Conservation (phyloP, 2,329 filamentous ascomycete genomes). For the Colletotrichum godetiae region DNA sequence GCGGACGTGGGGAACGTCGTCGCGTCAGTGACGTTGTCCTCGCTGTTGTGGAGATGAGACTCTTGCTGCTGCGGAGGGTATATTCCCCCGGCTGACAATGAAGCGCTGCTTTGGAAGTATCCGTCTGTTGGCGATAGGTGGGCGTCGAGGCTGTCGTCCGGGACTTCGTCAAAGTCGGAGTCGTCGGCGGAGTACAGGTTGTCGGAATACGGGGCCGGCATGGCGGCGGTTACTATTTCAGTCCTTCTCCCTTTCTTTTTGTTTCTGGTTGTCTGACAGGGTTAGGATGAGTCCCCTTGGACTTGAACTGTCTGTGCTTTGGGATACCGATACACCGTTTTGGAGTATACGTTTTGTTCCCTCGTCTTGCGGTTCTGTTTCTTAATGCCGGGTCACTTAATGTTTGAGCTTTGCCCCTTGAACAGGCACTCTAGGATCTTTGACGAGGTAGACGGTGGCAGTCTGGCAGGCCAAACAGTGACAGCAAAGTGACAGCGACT, state of each 20-base stretch:
- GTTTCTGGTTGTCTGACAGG: neutral
- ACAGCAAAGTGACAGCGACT: constrained; percentile 7
- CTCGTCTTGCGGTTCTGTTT: constrained; percentile 4
- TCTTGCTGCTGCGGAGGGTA: constrained; percentile 38
- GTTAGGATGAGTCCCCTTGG: neutral
- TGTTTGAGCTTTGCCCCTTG: constrained; percentile 30
- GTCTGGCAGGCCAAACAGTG: neutral
- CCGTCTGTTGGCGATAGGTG: constrained; percentile 62
- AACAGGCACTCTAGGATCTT: neutral
- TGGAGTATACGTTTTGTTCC: neutral
- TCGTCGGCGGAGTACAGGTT: constrained; percentile 39
- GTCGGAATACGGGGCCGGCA: constrained; percentile 58
- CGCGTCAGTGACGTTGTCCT: constrained; percentile 38
- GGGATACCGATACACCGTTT: neutral
- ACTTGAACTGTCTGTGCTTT: neutral
- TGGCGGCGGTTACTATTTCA: constrained; percentile 44
- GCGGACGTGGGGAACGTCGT: constrained; percentile 41
- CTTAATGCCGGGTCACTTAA: constrained; percentile 24
- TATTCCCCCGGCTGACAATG: constrained; percentile 42
- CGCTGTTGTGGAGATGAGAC: neutral
- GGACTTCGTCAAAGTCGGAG: constrained; percentile 25
- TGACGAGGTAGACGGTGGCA: neutral
- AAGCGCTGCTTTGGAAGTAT: constrained; percentile 56
- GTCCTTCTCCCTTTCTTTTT: neutral
- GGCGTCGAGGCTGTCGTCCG: constrained; percentile 39